These are phyloP conservation scores for Blumeriella jaapii DNA, from an alignment of 2,329 filamentous ascomycete genomes.

Conservation along the genomic window DNA sequence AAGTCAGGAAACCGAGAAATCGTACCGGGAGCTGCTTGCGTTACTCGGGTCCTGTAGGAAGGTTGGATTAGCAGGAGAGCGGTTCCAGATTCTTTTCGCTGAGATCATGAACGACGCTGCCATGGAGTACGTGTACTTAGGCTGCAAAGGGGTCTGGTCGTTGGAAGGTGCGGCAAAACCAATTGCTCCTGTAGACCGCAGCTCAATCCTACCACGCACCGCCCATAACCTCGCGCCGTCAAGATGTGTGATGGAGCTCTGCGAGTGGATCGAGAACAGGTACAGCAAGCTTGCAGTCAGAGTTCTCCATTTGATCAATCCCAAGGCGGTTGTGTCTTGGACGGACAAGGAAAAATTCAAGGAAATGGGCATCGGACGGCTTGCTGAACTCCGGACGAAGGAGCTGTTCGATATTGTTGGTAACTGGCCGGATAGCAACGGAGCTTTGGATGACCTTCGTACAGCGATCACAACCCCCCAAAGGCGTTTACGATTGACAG, in stretches of 20 bases:
- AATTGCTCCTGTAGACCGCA: background rate
- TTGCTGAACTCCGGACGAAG: constrained; percentile 57
- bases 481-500: constrained; percentile 57
- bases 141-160: constrained; percentile 52
- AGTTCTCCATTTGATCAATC: constrained; percentile 36
- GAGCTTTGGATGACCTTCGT: constrained; percentile 63
- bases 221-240: constrained; percentile 32
- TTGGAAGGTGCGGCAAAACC: background rate
- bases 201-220: constrained; percentile 24
- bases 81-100: constrained; percentile 59
- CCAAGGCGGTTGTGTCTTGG: constrained; percentile 33
- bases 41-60: constrained; percentile 48
- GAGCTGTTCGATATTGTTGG: constrained; percentile 73
- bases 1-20: constrained; percentile 25
- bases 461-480: constrained; percentile 57
- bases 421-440: constrained; percentile 59
- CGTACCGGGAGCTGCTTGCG: constrained; percentile 40
- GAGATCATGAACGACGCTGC: constrained; percentile 58
- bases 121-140: constrained; percentile 47
- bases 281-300: constrained; percentile 54
- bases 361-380: constrained; percentile 54
- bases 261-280: constrained; percentile 55
- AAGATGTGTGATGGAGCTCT: constrained; percentile 46
- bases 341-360: constrained; percentile 57
- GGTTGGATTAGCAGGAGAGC: constrained; percentile 58